Evolutionary conservation across 495 filamentous ascomycete species (phyloP), one percentile per base, ranked within the genome.

Genomic region (Penicillium waksmanii): DNA sequence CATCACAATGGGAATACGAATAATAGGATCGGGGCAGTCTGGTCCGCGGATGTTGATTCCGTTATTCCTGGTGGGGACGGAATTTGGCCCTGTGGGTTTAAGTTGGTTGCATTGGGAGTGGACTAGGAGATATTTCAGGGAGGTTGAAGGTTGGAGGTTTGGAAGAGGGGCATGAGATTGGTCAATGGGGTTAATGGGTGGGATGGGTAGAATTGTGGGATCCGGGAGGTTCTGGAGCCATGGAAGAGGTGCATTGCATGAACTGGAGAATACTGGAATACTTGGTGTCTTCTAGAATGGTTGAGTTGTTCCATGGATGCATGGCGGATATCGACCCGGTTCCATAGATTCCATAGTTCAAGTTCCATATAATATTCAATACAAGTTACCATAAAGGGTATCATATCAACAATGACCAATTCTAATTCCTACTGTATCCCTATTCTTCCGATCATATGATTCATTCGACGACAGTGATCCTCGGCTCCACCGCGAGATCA

Each of bases 11-110:
- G 23, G 23, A 19, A 48, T 27, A 21, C 11, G 18, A 17, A 10
- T 46, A 5, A 18, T n/a, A 9, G 42, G 42, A n/a, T 44, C 42
- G 42, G 42, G 42, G 42, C 42, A 44, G 13, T 44, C 12, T 44
- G 12, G 42, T 44, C 42, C 42, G 42, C n/a, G 42, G 42, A 44
- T 44, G 42, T 19, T n/a, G 36, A n/a, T 40, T n/a, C 42, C n/a
- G 15, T 44, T 17, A 19, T 44, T 44, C 42, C 42, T 44, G 42
- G 42, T 44, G 42, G 42, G 19, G 42, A 8, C 15, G 27, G 5
- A 31, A 31, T 8, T 31, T 31, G 27, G 27, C 27, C 27, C 6
- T 31, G 27, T 23, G 23, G 23, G 6, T 31, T 31, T 3, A 23
- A 23, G 27, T 31, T 6, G 27, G 27, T 40, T 40, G 36, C 4